A percentile compares a stretch with the other conserved stretches of the same genome.
These are phyloP conservation scores for Colletotrichum endophyticum DNA, from an alignment of 2,329 filamentous ascomycete species.

Conservation along the genomic window DNA sequence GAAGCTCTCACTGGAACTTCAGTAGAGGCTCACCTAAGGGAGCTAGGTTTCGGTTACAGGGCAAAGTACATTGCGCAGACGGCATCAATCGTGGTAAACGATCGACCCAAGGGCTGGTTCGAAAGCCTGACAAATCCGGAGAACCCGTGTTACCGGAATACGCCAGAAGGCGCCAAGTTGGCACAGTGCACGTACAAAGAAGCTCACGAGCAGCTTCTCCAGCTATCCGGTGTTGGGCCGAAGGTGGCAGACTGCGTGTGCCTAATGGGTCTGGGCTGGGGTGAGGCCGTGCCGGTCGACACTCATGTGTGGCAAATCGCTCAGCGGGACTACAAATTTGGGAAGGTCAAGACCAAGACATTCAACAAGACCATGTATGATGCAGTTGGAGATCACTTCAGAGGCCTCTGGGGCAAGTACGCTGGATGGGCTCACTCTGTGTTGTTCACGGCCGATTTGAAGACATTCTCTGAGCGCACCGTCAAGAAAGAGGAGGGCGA, in stretches of 20 bases:
- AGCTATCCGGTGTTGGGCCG: slow-evolving; percentile 87
- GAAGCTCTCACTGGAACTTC: slow-evolving; percentile 71
- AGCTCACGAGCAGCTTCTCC: slow-evolving; percentile 81
- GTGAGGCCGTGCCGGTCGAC: slow-evolving; percentile 92
- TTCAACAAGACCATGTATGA: slow-evolving; percentile 90
- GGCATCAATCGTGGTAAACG: slow-evolving; percentile 72
- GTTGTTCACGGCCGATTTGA: slow-evolving; percentile 91
- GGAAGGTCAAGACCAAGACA: slow-evolving; percentile 80
- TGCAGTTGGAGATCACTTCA: slow-evolving; percentile 88
- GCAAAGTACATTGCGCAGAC: slow-evolving; percentile 93
- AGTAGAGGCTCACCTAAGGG: slow-evolving; percentile 82
- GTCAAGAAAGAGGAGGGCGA: slow-evolving; percentile 28
- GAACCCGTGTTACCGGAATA: slow-evolving; percentile 59
- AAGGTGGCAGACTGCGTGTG: slow-evolving; percentile 98
- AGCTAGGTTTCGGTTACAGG: slow-evolving; percentile 91
- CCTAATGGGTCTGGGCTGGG: slow-evolving; percentile 95
- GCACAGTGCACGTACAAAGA: slow-evolving; percentile 69
- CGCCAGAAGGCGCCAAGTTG: slow-evolving; percentile 48
- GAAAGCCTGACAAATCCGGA: slow-evolving; percentile 79
- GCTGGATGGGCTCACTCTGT: slow-evolving; percentile 98
- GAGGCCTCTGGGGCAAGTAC: slow-evolving; percentile 87
- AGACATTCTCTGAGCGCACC: slow-evolving; percentile 76
- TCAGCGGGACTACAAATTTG: slow-evolving; percentile 92
- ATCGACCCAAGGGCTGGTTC: slow-evolving; percentile 77
- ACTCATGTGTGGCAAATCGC: slow-evolving; percentile 99